Evolutionary conservation across 2,329 filamentous ascomycete species (phyloP), one percentile per base, ranked within the genome.

Genomic region (Beauveria caledonica): DNA sequence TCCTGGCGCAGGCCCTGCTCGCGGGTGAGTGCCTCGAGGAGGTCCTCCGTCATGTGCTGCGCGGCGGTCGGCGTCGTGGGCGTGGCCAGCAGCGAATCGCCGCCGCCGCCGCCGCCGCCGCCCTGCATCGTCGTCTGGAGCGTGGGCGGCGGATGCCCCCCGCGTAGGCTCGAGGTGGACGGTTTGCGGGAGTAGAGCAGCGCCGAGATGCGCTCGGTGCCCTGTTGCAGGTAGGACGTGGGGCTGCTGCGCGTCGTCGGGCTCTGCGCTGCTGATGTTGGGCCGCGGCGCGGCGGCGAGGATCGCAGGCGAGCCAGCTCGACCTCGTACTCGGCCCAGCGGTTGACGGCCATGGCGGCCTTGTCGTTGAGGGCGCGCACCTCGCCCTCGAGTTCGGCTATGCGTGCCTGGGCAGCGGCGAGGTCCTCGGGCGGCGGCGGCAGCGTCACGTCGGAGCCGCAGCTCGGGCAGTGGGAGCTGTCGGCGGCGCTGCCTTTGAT

Each of bases 271-370:
- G 44, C 27, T 49, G 39, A n/a, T 29, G 40, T 25, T 15, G 54
- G n/a, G 33, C 8, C 51, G 51, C 33, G 50, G 33, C 66, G 64
- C 27, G 54, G 40, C 8, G 54, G n/a, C 15, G 50, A 66, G 40
- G 74, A 75, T 65, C 83, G 83, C 59, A 91, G 77, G 49, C 74
- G 77, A 49, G 83, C 78, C 45, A 92, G 80, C 71, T 92, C 87
- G 72, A 91, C 88, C 74, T 93, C 89, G 78, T 91, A 92, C 76
- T 91, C 87, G 68, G 89, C 87, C 81, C 82, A 86, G 70, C 80
- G 82, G 72, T 85, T 81, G 63, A 84, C 80, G 70, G 78, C 78
- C 39, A 85, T 83, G 3, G 85, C 81, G 60, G 87, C 86, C 73
- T 89, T 90, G 66, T 88, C 79, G 71, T 86, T 90, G 62, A 92